Evolutionary conservation across 2,329 filamentous ascomycete species (phyloP).

Genomic region (Daldinia sp.): DNA sequence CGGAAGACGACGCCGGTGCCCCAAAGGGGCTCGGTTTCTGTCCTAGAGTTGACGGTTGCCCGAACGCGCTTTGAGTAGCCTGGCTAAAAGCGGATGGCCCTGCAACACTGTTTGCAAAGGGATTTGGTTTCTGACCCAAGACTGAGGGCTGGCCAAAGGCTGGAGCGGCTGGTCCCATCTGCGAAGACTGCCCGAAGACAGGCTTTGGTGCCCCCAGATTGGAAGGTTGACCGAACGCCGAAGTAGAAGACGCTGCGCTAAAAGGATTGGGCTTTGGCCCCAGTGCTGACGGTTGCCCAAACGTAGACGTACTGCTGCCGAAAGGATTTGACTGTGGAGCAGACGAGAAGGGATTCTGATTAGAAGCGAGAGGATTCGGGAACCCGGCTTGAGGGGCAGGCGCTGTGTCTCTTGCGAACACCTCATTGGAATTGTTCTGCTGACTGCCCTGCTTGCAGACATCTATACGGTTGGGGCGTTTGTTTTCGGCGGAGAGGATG

Average conservation of each 20-base stretch:
- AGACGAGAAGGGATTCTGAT: conserved; percentile 55
- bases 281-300: conserved; percentile 50
- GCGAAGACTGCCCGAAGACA: conserved; percentile 46
- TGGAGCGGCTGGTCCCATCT: conserved; percentile 41
- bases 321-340: conserved; percentile 45
- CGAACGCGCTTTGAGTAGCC: conserved; percentile 48
- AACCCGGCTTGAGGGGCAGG: conserved; percentile 34
- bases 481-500: conserved; percentile 69
- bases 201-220: conserved; percentile 42
- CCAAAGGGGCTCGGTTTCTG: conserved; percentile 43
- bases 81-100: conserved; percentile 47
- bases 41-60: conserved; percentile 49
- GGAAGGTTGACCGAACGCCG: conserved; percentile 54
- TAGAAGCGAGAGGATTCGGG: conserved; percentile 41
- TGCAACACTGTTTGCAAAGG: conserved; percentile 38
- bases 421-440: conserved; percentile 54
- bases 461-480: conserved; percentile 79
- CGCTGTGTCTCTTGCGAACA: conserved; percentile 52
- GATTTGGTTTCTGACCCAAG: conserved; percentile 44
- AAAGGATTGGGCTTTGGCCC: conserved; percentile 40
- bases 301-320: conserved; percentile 24
- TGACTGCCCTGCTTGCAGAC: conserved; percentile 59
- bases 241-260: conserved; percentile 38
- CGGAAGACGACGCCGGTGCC: conserved; percentile 28
- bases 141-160: conserved; percentile 52